Percentiles rank a stretch among this genome's conserved stretches.
Conservation (phyloP, 345 rosid genomes). For the Populus tremula region DNA sequence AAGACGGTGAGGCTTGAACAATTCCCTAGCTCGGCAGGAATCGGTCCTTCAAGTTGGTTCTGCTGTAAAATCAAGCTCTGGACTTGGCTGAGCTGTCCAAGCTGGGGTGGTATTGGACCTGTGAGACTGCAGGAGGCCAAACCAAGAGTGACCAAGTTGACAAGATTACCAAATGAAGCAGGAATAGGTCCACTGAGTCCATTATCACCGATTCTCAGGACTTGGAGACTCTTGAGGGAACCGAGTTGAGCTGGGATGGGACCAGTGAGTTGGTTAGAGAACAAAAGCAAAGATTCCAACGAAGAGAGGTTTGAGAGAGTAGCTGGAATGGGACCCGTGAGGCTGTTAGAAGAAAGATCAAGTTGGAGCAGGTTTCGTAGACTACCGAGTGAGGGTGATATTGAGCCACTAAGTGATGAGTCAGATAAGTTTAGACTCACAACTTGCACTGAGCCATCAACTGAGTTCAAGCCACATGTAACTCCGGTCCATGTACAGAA, state of each 20-base stretch:
- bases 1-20: conserved; percentile 59
- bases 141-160: conserved; percentile 54
- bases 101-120: conserved; percentile 61
- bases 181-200: conserved; percentile 74
- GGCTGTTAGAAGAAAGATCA: conserved; percentile 82
- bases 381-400: conserved; percentile 63
- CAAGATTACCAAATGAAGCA: conserved; percentile 54
- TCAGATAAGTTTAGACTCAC: conserved; percentile 62
- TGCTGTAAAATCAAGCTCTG: conserved; percentile 55
- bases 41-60: conserved; percentile 62
- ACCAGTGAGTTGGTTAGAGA: conserved; percentile 81
- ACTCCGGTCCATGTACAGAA: conserved; percentile 77
- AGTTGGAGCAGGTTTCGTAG: conserved; percentile 74
- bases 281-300: conserved; percentile 74
- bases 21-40: conserved; percentile 71
- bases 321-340: conserved; percentile 85
- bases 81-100: conserved; percentile 49
- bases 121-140: conserved; percentile 75
- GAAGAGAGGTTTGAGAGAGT: conserved; percentile 70
- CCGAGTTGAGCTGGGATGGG: conserved; percentile 74
- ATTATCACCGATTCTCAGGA: conserved; percentile 76
- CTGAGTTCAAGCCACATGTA: conserved; percentile 43
- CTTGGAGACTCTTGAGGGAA: conserved; percentile 48
- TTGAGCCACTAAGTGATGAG: conserved; percentile 57
- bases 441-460: conserved; percentile 34